phyloP scores from a whole-genome alignment of 345 rosid genomes.

The Lepidium aucheri region DNA sequence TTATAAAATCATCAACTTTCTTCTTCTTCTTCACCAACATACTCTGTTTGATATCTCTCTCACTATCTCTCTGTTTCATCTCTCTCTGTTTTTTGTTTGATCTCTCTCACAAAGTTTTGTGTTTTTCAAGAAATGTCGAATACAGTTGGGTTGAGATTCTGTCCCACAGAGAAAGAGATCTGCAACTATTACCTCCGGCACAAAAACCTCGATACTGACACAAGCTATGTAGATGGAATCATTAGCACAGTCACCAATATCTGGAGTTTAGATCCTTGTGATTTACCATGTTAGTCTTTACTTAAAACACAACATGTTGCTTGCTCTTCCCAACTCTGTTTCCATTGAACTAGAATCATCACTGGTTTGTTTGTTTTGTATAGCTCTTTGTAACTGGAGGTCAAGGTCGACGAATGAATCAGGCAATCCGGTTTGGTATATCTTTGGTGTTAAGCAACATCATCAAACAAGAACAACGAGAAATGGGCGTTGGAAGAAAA shows the following conservation, averaged over 20 bases:
- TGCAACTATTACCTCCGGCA: conserved; percentile 22
- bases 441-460: neutral
- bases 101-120: too few species aligned
- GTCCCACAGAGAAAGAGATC: conserved; percentile 40
- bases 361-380: neutral
- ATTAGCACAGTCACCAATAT: conserved; percentile 35
- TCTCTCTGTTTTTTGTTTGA: too few species aligned
- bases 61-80: too few species aligned
- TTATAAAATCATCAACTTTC: too few species aligned
- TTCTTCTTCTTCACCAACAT: too few species aligned
- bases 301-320: neutral
- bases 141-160: conserved; percentile 33
- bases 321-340: too few species aligned
- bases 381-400: too few species aligned
- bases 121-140: neutral
- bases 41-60: too few species aligned
- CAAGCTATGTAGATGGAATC: neutral
- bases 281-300: neutral
- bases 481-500: conserved; percentile 14
- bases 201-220: conserved; percentile 17
- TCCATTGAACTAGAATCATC: neutral
- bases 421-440: neutral
- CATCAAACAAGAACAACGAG: neutral
- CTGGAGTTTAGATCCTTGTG: conserved; percentile 37
- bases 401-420: neutral